Conservation (phyloP, 2,329 filamentous ascomycete species). For the Ophiostoma himal-ulmi region DNA sequence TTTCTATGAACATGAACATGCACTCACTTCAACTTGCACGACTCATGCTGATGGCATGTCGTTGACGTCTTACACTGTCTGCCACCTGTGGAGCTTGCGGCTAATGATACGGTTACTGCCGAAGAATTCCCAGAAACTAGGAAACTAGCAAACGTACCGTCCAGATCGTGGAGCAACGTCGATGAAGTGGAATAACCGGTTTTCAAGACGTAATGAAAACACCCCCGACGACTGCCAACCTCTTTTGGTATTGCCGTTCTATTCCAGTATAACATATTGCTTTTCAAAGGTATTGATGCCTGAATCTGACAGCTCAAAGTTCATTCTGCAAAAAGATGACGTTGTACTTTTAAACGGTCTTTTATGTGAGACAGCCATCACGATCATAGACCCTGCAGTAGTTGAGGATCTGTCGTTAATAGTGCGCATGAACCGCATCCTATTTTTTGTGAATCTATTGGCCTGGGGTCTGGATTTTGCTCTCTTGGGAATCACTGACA, state of each 20-base stretch:
- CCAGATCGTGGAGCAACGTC: background rate
- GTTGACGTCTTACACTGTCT: background rate
- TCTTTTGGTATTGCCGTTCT: background rate
- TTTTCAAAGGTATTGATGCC: background rate
- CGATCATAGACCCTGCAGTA: background rate
- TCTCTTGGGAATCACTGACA: no score
- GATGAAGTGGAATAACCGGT: conserved; percentile 5
- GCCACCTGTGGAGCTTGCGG: background rate
- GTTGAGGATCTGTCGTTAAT: background rate
- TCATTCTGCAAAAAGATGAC: no score
- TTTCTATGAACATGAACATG: background rate
- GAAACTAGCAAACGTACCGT: background rate
- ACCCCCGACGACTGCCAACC: background rate
- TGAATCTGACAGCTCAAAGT: no score
- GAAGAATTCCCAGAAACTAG: background rate
- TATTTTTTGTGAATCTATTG: no score
- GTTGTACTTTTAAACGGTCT: background rate
- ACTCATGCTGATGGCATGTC: background rate
- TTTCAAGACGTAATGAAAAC: conserved; percentile 4
- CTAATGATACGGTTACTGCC: conserved; percentile 1
- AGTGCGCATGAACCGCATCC: no score
- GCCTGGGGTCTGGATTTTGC: no score
- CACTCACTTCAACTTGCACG: background rate
- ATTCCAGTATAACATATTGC: background rate
- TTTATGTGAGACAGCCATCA: background rate